phyloP scores from a whole-genome alignment of 1,284 basidiomycete species.

The Malassezia nana region DNA sequence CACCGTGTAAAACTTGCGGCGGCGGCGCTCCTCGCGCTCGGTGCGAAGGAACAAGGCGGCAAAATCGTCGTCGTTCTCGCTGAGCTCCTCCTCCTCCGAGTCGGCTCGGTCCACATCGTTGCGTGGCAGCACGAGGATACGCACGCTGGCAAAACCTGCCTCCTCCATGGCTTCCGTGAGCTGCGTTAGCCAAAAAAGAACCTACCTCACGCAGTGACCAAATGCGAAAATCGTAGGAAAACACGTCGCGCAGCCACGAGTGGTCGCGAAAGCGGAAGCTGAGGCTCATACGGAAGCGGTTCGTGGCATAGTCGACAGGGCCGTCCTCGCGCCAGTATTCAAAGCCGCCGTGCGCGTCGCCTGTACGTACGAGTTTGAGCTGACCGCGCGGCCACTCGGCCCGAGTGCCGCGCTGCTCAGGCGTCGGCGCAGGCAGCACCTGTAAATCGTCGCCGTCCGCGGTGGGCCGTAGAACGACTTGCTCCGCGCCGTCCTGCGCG shows the following conservation, averaged over 20 bases:
- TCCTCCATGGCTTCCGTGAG: slow-evolving; percentile 35
- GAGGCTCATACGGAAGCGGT: slow-evolving; percentile 37
- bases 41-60: slow-evolving; percentile 22
- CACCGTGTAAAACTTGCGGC: slow-evolving; percentile 21
- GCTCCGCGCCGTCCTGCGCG: neutral
- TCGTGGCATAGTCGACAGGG: slow-evolving; percentile 31
- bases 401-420: slow-evolving; percentile 17
- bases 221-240: slow-evolving; percentile 35
- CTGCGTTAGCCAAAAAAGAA: neutral
- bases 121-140: slow-evolving; percentile 25
- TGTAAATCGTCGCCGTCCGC: slow-evolving; percentile 13
- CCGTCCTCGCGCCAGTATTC: slow-evolving; percentile 43
- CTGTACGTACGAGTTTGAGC: slow-evolving; percentile 29
- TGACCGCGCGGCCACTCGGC: slow-evolving; percentile 35
- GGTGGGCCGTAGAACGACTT: slow-evolving; percentile 2
- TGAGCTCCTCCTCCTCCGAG: neutral
- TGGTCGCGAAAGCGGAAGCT: slow-evolving; percentile 30
- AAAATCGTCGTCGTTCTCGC: slow-evolving; percentile 17
- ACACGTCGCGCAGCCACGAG: slow-evolving; percentile 33
- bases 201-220: slow-evolving; percentile 29
- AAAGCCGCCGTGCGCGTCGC: slow-evolving; percentile 26
- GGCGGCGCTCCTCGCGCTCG: slow-evolving; percentile 24
- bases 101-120: slow-evolving; percentile 18
- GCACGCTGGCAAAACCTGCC: slow-evolving; percentile 30
- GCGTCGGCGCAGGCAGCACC: slow-evolving; percentile 13